Percentiles rank a stretch among this genome's conserved stretches.
These are phyloP conservation scores for Triticum aestivum DNA, from an alignment of 176 grass and related monocot genomes.

Conservation along the genomic window IWGSC_CS_RefSeq_v2.1 NC_057810.1:10203151-10203650, in stretches of 20 bases:
- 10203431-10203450: background rate
- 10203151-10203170: background rate
- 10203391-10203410: background rate
- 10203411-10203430: background rate
- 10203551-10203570: background rate
- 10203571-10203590: background rate
- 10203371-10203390: background rate
- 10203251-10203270: background rate
- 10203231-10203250: no score
- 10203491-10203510: background rate
- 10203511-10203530: background rate
- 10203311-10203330: no score
- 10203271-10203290: background rate
- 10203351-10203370: no score
- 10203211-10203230: background rate
- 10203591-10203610: constrained; percentile 8
- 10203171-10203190: constrained; percentile 16
- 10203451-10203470: background rate
- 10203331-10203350: no score
- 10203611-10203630: background rate
- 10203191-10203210: background rate
- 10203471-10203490: background rate
- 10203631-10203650: background rate
- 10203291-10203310: no score
- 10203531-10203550: background rate